Percentiles rank a stretch among this genome's conserved stretches.
Evolutionary conservation across 2,329 filamentous ascomycete genomes (phyloP).

Genomic region (Penicillium verrucosum): DNA sequence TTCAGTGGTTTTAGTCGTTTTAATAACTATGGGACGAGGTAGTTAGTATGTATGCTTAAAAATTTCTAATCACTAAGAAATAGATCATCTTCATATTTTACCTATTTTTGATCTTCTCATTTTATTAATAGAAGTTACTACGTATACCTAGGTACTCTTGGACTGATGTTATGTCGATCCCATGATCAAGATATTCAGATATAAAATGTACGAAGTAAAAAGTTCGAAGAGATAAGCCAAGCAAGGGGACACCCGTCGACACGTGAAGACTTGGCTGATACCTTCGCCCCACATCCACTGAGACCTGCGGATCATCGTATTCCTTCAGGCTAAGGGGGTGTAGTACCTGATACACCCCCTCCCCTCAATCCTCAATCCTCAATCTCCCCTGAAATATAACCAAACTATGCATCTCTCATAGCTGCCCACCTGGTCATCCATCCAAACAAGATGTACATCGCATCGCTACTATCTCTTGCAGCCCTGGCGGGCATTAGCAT

Average conservation of each 20-base stretch:
- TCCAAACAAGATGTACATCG: background rate
- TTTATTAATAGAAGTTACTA: too few species aligned
- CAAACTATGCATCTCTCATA: background rate
- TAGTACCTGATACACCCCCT: background rate
- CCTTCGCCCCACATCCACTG: background rate
- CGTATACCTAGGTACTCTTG: too few species aligned
- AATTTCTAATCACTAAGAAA: too few species aligned
- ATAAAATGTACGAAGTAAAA: background rate
- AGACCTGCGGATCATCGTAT: background rate
- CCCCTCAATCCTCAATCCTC: too few species aligned
- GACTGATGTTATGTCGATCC: too few species aligned
- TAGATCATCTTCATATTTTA: too few species aligned
- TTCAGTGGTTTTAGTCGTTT: too few species aligned
- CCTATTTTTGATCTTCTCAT: too few species aligned
- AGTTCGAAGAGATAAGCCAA: background rate
- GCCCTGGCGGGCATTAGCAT: background rate
- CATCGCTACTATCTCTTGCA: conserved; percentile 7
- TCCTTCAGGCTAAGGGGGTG: background rate
- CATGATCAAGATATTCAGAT: too few species aligned
- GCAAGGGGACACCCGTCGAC: background rate
- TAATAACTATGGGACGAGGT: too few species aligned
- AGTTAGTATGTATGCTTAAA: too few species aligned
- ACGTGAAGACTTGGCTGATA: background rate
- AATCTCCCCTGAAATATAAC: background rate
- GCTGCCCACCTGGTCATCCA: background rate